Base-by-base conservation (phyloP, 169 alveolate species). In the Cryptosporidium parvum region DNA sequence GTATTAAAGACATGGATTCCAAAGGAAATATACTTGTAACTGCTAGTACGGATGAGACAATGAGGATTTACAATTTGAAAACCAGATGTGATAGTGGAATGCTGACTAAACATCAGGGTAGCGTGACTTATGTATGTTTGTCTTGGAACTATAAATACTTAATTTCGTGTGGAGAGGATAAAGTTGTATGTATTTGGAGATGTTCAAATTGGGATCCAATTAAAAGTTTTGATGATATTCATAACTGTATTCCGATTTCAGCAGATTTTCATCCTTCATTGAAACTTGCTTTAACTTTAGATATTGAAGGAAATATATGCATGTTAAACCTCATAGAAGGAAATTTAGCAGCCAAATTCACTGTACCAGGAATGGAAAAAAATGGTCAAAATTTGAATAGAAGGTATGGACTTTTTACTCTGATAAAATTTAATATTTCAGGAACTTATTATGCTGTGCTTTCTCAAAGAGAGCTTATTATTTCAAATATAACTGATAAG, bases 111-210 rank as follows among this genome's bases (percentile, higher is more conserved):
- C 86, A 75, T 8, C 44, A 61, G 29, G 86, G 86, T 35, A 75
- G 62, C 37, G 61, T 75, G 21, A 75, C 52, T 21, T 59, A 12
- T n/a, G 61, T 75, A 9, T 10, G 52, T 16, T 42, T 75, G 7
- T 59, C 75, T 29, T n/a, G 56, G 48, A 75, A 75, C 23, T 56
- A 37, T n/a, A 75, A 59, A 44, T 75, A 75, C 45, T 18, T 75
- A 12, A 58, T 75, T 37, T 75, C 86, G 12, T 75, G 86, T 59
- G 86, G 75, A 56, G 86, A 75, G 31, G 86, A 75, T 44, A 75
- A 75, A 37, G 35, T 37, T 3, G 61, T 75, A 8, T 75, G 75
- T 39, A 21, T 75, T 14, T 75, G 86, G 86, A 56, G 45, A 37
- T 75, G 86, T 61, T 23, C 61, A 59, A 61, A 75, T 44, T 75